These are phyloP conservation scores for Cardiospermum halicacabum DNA, from an alignment of 345 rosid genomes.

Conservation along the genomic window DNA sequence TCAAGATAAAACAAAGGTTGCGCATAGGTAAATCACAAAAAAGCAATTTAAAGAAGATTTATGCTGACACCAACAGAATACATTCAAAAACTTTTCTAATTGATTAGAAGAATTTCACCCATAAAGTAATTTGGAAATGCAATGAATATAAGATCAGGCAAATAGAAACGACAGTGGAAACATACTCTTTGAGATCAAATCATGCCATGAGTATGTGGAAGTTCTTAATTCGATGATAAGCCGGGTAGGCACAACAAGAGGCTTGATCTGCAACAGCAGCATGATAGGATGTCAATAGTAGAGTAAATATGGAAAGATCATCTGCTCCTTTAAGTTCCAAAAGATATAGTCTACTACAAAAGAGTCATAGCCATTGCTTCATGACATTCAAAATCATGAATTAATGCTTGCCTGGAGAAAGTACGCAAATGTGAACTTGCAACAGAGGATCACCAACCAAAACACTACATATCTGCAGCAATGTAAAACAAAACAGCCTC, in stretches of 20 bases:
- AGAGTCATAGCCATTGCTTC: not conserved
- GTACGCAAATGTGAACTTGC: constrained; percentile 92
- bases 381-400: constrained; percentile 11
- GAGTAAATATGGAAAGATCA: not conserved
- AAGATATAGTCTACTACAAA: not conserved
- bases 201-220: constrained; percentile 88
- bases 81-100: not conserved
- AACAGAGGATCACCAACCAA: constrained; percentile 81
- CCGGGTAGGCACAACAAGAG: constrained; percentile 74
- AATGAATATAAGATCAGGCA: not conserved
- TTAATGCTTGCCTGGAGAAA: constrained; percentile 84
- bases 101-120: not conserved
- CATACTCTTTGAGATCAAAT: constrained; percentile 80
- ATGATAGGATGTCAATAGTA: constrained; percentile 6
- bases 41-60: not conserved
- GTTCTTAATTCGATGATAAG: constrained; percentile 39
- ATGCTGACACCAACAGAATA: not conserved
- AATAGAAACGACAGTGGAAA: not conserved
- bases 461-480: constrained; percentile 79
- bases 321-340: not conserved
- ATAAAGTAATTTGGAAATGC: constrained; percentile 4
- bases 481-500: not conserved
- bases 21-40: not conserved
- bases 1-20: not conserved
- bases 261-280: constrained; percentile 63